phyloP scores from a whole-genome alignment of 306 rosid genomes.

The Prunus armeniaca region DNA sequence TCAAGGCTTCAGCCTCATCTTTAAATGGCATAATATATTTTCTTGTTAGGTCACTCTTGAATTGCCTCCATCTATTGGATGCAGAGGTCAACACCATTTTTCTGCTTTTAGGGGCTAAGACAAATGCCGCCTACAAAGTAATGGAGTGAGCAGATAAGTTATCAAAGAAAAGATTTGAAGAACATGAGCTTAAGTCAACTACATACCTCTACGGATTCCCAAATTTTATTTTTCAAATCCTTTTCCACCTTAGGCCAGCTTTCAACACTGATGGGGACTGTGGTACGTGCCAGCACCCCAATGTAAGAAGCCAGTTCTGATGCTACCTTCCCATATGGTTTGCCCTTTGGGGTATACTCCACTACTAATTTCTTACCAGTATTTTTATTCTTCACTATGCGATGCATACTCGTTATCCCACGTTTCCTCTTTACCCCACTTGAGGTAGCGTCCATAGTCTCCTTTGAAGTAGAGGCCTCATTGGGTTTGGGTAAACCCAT shows the following conservation, averaged over 20 bases:
- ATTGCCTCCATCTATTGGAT: conserved; percentile 16
- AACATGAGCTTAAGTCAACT: neutral
- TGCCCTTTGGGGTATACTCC: conserved; percentile 4
- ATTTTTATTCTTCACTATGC: neutral
- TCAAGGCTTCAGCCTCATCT: conserved; percentile 3
- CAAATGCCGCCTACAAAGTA: neutral
- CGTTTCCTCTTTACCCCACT: conserved; percentile 1
- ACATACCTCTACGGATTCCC: conserved; percentile 10
- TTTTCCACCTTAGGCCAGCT: conserved; percentile 21
- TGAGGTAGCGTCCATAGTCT: neutral
- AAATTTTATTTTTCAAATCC: conserved; percentile 1
- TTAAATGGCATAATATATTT: conserved; percentile 3
- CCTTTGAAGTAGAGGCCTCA: conserved; percentile 1
- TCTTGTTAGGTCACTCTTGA: conserved; percentile 11
- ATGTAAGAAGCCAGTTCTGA: conserved; percentile 9
- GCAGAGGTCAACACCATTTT: neutral
- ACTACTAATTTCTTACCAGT: conserved; percentile 15
- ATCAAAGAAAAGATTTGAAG: neutral
- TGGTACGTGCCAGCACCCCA: conserved; percentile 1
- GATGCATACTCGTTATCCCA: neutral
- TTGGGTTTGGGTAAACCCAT: conserved; percentile 1
- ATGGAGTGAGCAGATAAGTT: neutral
- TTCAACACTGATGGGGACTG: conserved; percentile 5
- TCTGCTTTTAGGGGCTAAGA: conserved; percentile 5
- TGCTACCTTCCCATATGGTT: conserved; percentile 13